phyloP scores from a whole-genome alignment of 2,329 filamentous ascomycete genomes.

The Hypomyces perniciosus region DNA sequence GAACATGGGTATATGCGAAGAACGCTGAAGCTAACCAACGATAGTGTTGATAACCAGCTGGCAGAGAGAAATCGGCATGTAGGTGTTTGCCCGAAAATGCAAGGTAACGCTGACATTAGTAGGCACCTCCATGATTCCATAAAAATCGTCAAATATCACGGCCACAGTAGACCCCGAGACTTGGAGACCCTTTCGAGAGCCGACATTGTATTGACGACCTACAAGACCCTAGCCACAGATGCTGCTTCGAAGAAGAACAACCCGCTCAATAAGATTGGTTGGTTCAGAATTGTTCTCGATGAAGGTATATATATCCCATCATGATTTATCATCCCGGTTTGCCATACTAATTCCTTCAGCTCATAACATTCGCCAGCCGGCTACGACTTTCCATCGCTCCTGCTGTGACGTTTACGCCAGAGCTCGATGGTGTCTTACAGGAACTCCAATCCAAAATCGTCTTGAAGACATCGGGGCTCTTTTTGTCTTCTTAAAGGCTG shows the following conservation, averaged over 20 bases:
- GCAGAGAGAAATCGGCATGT: constrained; percentile 34
- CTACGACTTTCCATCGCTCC: constrained; percentile 38
- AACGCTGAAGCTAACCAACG: constrained; percentile 9
- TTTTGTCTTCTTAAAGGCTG: constrained; percentile 40
- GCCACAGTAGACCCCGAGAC: constrained; percentile 22
- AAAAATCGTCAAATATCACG: constrained; percentile 32
- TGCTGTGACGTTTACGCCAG: constrained; percentile 35
- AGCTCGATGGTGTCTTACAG: constrained; percentile 47
- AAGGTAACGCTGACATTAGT: not conserved
- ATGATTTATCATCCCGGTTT: not conserved
- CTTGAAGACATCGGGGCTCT: constrained; percentile 47
- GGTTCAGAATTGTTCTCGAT: constrained; percentile 39
- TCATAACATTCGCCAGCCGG: constrained; percentile 43
- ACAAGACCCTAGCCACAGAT: constrained; percentile 38
- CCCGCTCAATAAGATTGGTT: constrained; percentile 30
- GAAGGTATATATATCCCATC: constrained; percentile 32
- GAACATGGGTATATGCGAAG: not conserved
- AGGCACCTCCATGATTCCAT: constrained; percentile 30
- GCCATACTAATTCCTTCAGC: constrained; percentile 24
- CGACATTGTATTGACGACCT: constrained; percentile 43
- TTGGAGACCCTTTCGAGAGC: constrained; percentile 23
- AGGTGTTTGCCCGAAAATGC: constrained; percentile 4
- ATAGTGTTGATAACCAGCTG: constrained; percentile 36
- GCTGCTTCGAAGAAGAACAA: constrained; percentile 10
- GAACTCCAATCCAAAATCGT: constrained; percentile 49